phyloP scores from a whole-genome alignment of 176 grass and related monocot genomes.

The Typha latifolia region DNA sequence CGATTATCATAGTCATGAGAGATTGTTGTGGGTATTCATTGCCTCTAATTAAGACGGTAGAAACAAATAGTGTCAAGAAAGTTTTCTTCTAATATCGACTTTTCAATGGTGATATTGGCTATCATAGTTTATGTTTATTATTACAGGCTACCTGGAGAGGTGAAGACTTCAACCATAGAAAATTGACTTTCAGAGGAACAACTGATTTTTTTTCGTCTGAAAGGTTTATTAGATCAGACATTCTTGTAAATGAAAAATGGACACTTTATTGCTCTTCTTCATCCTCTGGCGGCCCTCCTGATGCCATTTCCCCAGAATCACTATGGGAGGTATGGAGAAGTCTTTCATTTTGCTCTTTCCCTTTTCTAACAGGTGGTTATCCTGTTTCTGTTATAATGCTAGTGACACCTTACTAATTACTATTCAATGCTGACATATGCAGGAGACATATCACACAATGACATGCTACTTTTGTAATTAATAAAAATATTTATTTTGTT shows the following conservation, averaged over 20 bases:
- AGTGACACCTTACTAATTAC: too few relatives aligned
- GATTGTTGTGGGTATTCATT: too few relatives aligned
- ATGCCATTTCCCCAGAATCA: conserved; percentile 49
- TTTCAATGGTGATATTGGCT: background rate
- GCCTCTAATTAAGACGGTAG: background rate
- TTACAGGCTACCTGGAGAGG: conserved; percentile 26
- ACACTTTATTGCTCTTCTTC: conserved; percentile 51
- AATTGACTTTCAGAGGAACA: conserved; percentile 26
- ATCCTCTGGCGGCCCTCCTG: conserved; percentile 27
- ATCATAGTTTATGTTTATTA: conserved; percentile 19
- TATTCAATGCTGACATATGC: too few relatives aligned
- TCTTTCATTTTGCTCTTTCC: background rate
- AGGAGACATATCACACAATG: too few relatives aligned
- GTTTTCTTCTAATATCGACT: background rate
- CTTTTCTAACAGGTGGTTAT: background rate
- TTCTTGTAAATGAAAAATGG: conserved; percentile 28
- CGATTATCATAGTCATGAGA: too few relatives aligned
- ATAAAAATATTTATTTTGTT: too few relatives aligned
- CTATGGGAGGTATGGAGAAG: conserved; percentile 70
- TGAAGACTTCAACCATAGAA: conserved; percentile 38
- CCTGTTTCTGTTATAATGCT: background rate
- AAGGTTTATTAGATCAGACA: conserved; percentile 34
- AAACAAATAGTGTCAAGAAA: conserved; percentile 13
- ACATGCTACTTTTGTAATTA: too few relatives aligned
- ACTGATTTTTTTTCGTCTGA: conserved; percentile 22